Base-by-base conservation (phyloP, 2,329 filamentous ascomycete genomes). In the Chrysoporthe puriensis region DNA sequence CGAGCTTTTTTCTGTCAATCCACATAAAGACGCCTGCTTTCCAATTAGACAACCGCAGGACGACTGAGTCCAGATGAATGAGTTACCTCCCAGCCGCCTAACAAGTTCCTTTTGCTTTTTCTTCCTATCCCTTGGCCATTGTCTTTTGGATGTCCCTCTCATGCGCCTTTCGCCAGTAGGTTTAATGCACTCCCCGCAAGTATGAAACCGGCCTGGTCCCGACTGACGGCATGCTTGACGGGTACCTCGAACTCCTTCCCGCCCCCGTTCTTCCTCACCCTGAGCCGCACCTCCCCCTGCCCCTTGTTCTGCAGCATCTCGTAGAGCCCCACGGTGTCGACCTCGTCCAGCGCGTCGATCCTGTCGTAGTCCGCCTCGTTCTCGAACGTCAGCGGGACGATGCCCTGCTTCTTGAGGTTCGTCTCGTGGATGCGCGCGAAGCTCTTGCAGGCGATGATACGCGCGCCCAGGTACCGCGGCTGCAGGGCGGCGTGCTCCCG, bases 371-470 rank as follows among this genome's bases (percentile, higher is more conserved):
- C 96, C 26, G 87, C 85, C 80, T 96, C 94, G 78, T 97, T 85
- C 58, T 84, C 92, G 76, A 99, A 97, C 0, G 93, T 97, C 74
- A 99, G 84, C 1, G 96, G 96, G 57, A 99, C 93, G 44, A 99
- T 91, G 71, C 96, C 96, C 82, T 99, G 96, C 88, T 96, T 96
- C 90, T 96, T 96, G 79, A 96, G 84, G 84, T 96, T 96, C 79
- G 93, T 95, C 85, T 96, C 93, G 85, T 96, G 92, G 76, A 96
- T 96, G 86, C 92, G 90, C 74, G 93, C 93, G 80, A 96, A 96
- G 70, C 87, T 90, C 80, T 90, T 89, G 77, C 88, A 90, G 76
- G 96, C 92, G 79, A 96, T 91, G 73, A 92, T 90, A 73, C 94
- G 85, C 79, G 92, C 92, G 73, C 92, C 92, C 70, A 96, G 86